phyloP scores from a whole-genome alignment of 345 rosid species.

The Moricandia moricandioides region DNA sequence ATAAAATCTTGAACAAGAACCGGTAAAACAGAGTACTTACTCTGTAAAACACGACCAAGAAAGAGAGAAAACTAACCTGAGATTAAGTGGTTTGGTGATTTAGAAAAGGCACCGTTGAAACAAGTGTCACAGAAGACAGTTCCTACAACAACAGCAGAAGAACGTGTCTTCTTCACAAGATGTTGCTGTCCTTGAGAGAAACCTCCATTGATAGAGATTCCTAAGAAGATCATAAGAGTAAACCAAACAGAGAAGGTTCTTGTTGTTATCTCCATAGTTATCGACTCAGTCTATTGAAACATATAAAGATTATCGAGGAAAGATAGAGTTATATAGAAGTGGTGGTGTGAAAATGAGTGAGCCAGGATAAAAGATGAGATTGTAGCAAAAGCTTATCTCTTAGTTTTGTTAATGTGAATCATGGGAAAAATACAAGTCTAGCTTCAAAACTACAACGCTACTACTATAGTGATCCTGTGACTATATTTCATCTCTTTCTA shows the following conservation, averaged over 20 bases:
- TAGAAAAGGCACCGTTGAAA: constrained; percentile 55
- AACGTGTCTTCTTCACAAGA: constrained; percentile 37
- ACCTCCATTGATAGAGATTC: constrained; percentile 8
- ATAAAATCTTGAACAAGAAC: background rate
- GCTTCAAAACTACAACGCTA: constrained; percentile 30
- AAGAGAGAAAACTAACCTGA: constrained; percentile 44
- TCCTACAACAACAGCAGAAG: constrained; percentile 70
- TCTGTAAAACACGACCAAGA: background rate
- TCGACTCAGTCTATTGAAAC: constrained; percentile 12
- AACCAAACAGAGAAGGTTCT: constrained; percentile 21
- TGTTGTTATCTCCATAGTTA: constrained; percentile 26
- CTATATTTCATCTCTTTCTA: constrained; percentile 15
- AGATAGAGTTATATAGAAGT: constrained; percentile 4
- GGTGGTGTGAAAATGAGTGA: constrained; percentile 25
- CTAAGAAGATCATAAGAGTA: constrained; percentile 18
- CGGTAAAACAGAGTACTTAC: background rate
- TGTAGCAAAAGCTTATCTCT: constrained; percentile 33
- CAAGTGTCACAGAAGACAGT: constrained; percentile 92
- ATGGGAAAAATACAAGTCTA: constrained; percentile 34
- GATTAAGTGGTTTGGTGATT: constrained; percentile 58
- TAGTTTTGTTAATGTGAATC: constrained; percentile 22
- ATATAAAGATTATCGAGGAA: background rate
- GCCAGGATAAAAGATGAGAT: constrained; percentile 24
- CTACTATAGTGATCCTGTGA: constrained; percentile 30
- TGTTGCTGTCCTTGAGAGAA: constrained; percentile 28